Conservation (phyloP, 176 grass and related monocot genomes). For the Bonia amplexicaulis region DNA sequence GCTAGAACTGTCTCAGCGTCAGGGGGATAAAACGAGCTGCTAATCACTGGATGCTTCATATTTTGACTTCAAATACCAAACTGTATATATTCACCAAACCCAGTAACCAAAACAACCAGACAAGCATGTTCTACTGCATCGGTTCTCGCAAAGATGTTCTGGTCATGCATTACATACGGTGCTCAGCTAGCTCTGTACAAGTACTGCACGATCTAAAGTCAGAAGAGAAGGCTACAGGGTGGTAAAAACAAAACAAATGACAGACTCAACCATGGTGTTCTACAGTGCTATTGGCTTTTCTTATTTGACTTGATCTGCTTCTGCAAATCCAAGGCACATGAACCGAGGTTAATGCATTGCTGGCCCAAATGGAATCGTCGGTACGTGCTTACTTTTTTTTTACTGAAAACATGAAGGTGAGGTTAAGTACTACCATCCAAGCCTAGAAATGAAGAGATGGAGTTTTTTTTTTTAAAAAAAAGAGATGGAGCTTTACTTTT, state of each 20-base stretch:
- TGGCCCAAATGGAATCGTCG: conserved; percentile 38
- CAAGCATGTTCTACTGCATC: conserved; percentile 25
- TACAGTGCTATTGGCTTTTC: conserved; percentile 23
- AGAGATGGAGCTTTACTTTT: background rate
- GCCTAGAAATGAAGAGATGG: background rate
- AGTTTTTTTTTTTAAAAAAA: no score
- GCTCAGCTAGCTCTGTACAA: background rate
- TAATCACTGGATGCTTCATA: background rate
- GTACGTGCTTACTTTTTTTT: conserved; percentile 2
- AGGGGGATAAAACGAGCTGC: background rate
- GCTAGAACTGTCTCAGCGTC: no score
- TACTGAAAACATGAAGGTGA: background rate
- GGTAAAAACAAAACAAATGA: conserved; percentile 45
- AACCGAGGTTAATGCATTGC: conserved; percentile 31
- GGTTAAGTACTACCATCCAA: conserved; percentile 23
- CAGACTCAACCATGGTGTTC: conserved; percentile 2
- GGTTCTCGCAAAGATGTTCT: conserved; percentile 30
- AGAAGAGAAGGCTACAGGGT: conserved; percentile 43
- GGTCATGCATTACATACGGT: background rate
- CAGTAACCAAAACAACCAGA: background rate
- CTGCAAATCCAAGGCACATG: conserved; percentile 20
- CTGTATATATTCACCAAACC: background rate
- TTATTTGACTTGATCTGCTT: conserved; percentile 29
- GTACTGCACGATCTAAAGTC: conserved; percentile 25
- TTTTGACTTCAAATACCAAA: background rate